Evolutionary conservation across 1,139 yeast genomes (phyloP).

Genomic region (Hemisphaericaspora xylofermentans): DNA sequence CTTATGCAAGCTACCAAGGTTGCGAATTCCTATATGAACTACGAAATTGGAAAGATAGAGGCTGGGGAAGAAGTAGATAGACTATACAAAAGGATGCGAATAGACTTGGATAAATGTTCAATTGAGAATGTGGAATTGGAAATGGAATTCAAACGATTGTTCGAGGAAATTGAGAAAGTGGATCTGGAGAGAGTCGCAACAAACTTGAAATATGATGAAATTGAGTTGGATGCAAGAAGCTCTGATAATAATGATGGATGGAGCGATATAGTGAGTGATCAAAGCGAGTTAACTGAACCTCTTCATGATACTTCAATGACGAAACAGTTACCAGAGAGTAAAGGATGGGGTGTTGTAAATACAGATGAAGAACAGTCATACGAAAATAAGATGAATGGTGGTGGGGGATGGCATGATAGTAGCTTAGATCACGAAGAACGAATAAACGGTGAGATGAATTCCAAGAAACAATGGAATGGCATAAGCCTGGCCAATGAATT

Average conservation of each 20-base stretch:
- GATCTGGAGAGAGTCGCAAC: too few species aligned
- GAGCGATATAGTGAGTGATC: slow-evolving; percentile 4
- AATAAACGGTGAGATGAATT: too few species aligned
- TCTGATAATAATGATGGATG: too few species aligned
- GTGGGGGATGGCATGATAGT: too few species aligned
- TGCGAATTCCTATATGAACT: slow-evolving; percentile 10
- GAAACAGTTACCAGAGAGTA: not conserved
- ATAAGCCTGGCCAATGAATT: too few species aligned
- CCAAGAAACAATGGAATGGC: too few species aligned
- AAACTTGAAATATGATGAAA: too few species aligned
- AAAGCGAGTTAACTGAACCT: not conserved
- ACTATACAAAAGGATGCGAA: slow-evolving; percentile 19
- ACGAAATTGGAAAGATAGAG: slow-evolving; percentile 8
- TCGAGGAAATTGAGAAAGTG: not conserved
- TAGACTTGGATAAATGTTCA: slow-evolving; percentile 30
- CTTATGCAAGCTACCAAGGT: slow-evolving; percentile 20
- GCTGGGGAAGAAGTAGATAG: slow-evolving; percentile 13
- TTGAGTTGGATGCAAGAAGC: too few species aligned
- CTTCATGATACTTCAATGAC: not conserved
- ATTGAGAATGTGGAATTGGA: too few species aligned
- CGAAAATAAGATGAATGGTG: too few species aligned
- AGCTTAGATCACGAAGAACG: too few species aligned
- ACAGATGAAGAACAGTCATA: slow-evolving; percentile 1
- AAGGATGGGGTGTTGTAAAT: not conserved
- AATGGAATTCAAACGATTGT: slow-evolving; percentile 12